A percentile compares a stretch with the other conserved stretches of the same genome.
phyloP scores from a whole-genome alignment of 371 early-diverging fungal genomes.

The Dichotomocladium elegans region DNA sequence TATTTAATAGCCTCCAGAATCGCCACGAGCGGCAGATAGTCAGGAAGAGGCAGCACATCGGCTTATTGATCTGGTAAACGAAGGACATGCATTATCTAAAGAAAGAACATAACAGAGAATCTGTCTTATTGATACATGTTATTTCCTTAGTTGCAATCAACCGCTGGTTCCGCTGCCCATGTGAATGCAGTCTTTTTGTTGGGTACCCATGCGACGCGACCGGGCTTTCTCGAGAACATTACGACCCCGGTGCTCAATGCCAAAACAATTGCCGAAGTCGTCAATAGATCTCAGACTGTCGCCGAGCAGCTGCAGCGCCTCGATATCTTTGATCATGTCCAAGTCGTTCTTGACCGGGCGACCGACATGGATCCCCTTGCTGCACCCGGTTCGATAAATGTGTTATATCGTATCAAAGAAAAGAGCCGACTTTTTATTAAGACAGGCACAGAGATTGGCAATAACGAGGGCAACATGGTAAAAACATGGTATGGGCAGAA shows the following conservation, averaged over 20 bases:
- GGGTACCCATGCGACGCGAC: conserved; percentile 44
- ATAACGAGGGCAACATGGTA: conserved; percentile 81
- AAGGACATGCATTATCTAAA: too few relatives aligned
- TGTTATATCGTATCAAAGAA: conserved; percentile 68
- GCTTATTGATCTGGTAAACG: too few relatives aligned
- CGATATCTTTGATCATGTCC: conserved; percentile 72
- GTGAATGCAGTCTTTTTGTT: conserved; percentile 51
- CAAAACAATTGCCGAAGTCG: conserved; percentile 62
- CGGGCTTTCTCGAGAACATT: conserved; percentile 42
- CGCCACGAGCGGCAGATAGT: too few relatives aligned
- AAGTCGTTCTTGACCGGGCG: conserved; percentile 65
- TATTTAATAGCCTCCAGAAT: too few relatives aligned
- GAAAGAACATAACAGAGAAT: too few relatives aligned
- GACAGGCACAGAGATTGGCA: conserved; percentile 83
- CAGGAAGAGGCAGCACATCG: too few relatives aligned
- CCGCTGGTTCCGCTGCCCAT: conserved; percentile 38
- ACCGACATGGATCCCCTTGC: conserved; percentile 44
- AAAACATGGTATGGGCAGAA: background rate
- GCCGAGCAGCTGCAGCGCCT: conserved; percentile 63
- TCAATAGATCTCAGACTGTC: conserved; percentile 58
- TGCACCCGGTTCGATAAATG: conserved; percentile 57
- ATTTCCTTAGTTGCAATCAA: conserved; percentile 24
- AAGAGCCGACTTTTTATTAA: conserved; percentile 64
- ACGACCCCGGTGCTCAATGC: conserved; percentile 37
- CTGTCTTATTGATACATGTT: too few relatives aligned